Evolutionary conservation across 768 basidiomycete species (phyloP).

Genomic region (Lepiota brunneoincarnata): DNA sequence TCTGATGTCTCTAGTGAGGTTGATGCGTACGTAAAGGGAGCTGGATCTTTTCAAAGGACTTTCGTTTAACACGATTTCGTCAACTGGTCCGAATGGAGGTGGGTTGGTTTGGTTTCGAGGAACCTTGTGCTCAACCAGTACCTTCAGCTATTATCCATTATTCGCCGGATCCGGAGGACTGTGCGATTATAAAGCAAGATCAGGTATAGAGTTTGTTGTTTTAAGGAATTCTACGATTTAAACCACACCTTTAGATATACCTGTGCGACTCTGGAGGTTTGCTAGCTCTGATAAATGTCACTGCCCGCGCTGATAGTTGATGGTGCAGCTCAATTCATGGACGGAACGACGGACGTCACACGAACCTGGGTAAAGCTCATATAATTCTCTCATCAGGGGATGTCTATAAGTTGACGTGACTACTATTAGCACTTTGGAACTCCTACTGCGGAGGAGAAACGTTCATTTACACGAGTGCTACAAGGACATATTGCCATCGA

Average conservation of each 20-base stretch:
- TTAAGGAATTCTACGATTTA: background rate
- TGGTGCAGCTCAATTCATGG: constrained; percentile 69
- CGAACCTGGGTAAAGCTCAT: constrained; percentile 80
- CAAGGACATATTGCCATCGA: constrained; percentile 93
- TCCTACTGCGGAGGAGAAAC: constrained; percentile 78
- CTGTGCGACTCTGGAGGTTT: constrained; percentile 81
- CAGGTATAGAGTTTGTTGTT: constrained; percentile 40
- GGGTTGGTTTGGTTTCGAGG: constrained; percentile 17
- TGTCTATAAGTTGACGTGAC: background rate
- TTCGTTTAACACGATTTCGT: constrained; percentile 91
- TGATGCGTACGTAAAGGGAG: constrained; percentile 45
- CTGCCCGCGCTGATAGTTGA: background rate
- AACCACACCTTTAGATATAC: constrained; percentile 30
- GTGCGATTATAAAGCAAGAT: constrained; percentile 72
- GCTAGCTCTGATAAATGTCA: background rate
- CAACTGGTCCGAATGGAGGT: constrained; percentile 91
- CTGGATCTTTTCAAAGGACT: constrained; percentile 79
- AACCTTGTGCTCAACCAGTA: background rate
- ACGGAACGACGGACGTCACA: constrained; percentile 95
- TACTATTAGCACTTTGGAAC: constrained; percentile 79
- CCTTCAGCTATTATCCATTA: constrained; percentile 89
- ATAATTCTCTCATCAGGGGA: background rate
- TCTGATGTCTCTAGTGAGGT: constrained; percentile 2
- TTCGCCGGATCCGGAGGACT: constrained; percentile 69
- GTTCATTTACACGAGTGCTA: constrained; percentile 87